A percentile compares a stretch with the other conserved stretches of the same genome.
These are phyloP conservation scores for Flagelloscypha sp. DNA, from an alignment of 768 basidiomycete species.

Conservation along the genomic window DNA sequence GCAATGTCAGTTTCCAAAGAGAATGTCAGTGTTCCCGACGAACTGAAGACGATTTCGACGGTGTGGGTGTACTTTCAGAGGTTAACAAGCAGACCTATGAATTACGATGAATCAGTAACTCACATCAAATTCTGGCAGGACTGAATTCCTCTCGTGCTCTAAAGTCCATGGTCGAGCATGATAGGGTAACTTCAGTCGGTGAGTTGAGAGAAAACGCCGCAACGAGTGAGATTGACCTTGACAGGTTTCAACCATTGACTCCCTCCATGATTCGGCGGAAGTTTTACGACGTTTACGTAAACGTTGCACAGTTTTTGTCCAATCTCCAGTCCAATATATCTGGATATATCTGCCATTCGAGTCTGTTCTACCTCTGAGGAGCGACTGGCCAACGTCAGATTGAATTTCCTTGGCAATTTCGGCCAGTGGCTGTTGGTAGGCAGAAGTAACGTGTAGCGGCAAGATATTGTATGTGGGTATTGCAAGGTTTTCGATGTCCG, in stretches of 20 bases:
- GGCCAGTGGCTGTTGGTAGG: slow-evolving; percentile 12
- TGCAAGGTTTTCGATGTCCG: slow-evolving; percentile 28
- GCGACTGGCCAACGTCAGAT: slow-evolving; percentile 26
- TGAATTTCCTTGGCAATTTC: slow-evolving; percentile 25
- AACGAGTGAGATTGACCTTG: slow-evolving; percentile 26
- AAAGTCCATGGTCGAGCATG: too few species aligned
- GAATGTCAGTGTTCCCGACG: too few species aligned
- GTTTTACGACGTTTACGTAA: slow-evolving; percentile 34
- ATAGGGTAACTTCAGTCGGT: too few species aligned
- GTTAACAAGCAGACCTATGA: too few species aligned
- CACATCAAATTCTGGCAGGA: too few species aligned
- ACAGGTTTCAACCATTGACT: slow-evolving; percentile 20
- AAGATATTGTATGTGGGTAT: slow-evolving; percentile 38
- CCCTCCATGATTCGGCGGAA: slow-evolving; percentile 18
- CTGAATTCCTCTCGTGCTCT: too few species aligned
- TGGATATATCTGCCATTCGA: slow-evolving; percentile 25
- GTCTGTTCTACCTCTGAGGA: slow-evolving; percentile 34
- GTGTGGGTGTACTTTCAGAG: too few species aligned
- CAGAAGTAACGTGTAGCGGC: slow-evolving; percentile 24
- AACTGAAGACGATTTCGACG: too few species aligned
- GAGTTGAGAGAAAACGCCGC: slow-evolving; percentile 29
- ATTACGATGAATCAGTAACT: too few species aligned
- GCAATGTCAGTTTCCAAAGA: too few species aligned
- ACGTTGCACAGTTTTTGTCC: slow-evolving; percentile 32
- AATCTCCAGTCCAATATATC: slow-evolving; percentile 24